Evolutionary conservation across 306 rosid species (phyloP).

Genomic region (Quercus parvula): DNA sequence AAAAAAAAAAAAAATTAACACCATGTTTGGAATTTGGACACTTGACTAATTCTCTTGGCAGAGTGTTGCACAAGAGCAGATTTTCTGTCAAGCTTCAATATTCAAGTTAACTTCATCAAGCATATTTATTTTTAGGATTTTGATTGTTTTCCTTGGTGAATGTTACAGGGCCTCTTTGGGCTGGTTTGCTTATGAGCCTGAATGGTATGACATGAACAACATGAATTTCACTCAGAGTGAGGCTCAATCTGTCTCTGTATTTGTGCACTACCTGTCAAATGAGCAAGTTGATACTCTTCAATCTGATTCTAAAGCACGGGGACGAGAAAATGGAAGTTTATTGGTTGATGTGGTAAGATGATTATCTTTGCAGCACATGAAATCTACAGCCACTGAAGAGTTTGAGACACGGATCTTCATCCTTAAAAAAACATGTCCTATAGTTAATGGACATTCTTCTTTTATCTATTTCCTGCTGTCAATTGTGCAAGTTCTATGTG

Average conservation of each 20-base stretch:
- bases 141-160: conserved; percentile 29
- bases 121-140: conserved; percentile 26
- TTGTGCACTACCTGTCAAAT: conserved; percentile 78
- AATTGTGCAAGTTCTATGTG: conserved; percentile 14
- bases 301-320: conserved; percentile 62
- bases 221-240: conserved; percentile 82
- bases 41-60: background rate
- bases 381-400: conserved; percentile 8
- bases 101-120: conserved; percentile 3
- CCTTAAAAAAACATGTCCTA: conserved; percentile 1
- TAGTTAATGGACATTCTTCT: background rate
- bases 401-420: conserved; percentile 13
- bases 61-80: conserved; percentile 16
- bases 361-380: conserved; percentile 17
- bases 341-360: conserved; percentile 63
- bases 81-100: conserved; percentile 11
- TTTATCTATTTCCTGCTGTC: conserved; percentile 3
- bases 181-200: conserved; percentile 87
- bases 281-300: conserved; percentile 58
- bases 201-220: conserved; percentile 79
- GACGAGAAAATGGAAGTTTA: conserved; percentile 67
- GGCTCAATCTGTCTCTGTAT: conserved; percentile 87
- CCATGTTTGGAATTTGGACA: conserved; percentile 3
- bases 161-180: conserved; percentile 82
- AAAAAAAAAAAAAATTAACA: background rate